Base-by-base conservation (phyloP, 331 rosid species). In the Stylosanthes scabra region DNA sequence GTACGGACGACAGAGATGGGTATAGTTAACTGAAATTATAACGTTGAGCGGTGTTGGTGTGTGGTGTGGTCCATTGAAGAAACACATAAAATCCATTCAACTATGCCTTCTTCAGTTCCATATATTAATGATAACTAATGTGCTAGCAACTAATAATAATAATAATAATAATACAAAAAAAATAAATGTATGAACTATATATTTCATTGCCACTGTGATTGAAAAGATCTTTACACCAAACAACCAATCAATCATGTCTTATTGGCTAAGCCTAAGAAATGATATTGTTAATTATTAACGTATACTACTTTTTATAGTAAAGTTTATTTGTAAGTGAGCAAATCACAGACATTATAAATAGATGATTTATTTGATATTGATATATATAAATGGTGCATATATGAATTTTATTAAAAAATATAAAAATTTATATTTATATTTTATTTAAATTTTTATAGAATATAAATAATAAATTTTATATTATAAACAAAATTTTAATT, bases 1-100 rank as follows among this genome's bases (percentile, higher is more conserved):
- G 61, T 56, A 56, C 61, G 37, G 61, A 56, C 61, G 61, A 56
- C 61, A 56, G 13, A 25, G 61, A 56, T 25, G 61, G 34, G 11
- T 1, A 34, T 34, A 34, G 39, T 34, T 34, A 34, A 14, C 34
- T 16, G 59, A 54, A 54, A 54, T 16, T 16, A 14, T n/a, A 52
- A 15, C 10, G 28, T 52, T 3, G 6, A 51, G 11, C 7, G 28
- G 58, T 42, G 39, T 34, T 34, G 39, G 39, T 34, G 39, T 15
- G 58, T 52, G 11, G 58, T n/a, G 28, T n/a, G 28, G 58, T 52
- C 58, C 58, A 15, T 14, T 27, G 25, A 14, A 50, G 25, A 14
- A 13, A 3, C 7, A 51, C 57, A 14, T 51, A 20, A 14, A 34
- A 34, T 34, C 39, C 25, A n/a, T 51, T 51, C 14, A n/a, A 20